A percentile compares a stretch with the other conserved stretches of the same genome.
These are phyloP conservation scores for Musa acuminata DNA, from an alignment of 176 grass and related monocot genomes.

Conservation along the genomic window DNA sequence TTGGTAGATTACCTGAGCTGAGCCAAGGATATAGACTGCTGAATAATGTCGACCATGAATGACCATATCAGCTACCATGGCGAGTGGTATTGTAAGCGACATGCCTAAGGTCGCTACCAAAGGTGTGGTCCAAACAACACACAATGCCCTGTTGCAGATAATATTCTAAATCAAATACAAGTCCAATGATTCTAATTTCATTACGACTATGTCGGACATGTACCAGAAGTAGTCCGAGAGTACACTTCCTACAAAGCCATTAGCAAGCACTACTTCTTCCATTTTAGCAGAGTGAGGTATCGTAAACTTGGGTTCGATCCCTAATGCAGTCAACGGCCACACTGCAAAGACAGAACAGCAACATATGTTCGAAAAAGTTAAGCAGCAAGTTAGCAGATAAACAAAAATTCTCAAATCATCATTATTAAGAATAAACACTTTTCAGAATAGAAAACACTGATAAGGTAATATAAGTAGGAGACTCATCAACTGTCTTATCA, in stretches of 20 bases:
- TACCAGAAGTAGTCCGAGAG: conserved; percentile 97
- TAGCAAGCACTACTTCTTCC: conserved; percentile 92
- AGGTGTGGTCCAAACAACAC: conserved; percentile 93
- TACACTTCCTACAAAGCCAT: conserved; percentile 86
- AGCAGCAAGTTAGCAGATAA: no score
- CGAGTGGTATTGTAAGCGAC: conserved; percentile 93
- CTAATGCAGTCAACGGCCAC: conserved; percentile 85
- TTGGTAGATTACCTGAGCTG: conserved; percentile 55
- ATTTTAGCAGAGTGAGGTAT: conserved; percentile 92
- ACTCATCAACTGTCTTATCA: not conserved
- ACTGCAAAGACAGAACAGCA: conserved; percentile 43
- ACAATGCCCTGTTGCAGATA: conserved; percentile 55
- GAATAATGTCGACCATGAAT: conserved; percentile 95
- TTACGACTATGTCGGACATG: not conserved
- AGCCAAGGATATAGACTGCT: conserved; percentile 82
- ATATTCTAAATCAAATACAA: not conserved
- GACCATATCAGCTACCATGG: conserved; percentile 95
- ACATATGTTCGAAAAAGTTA: not conserved
- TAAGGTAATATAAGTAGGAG: not conserved
- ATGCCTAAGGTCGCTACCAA: conserved; percentile 95
- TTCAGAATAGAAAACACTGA: not conserved
- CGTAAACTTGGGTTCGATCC: conserved; percentile 91
- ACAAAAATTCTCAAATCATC: not conserved
- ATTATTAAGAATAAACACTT: not conserved
- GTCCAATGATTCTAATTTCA: not conserved